phyloP scores from a whole-genome alignment of 73 alveolate genomes.

The Symbiodinium natans region DNA sequence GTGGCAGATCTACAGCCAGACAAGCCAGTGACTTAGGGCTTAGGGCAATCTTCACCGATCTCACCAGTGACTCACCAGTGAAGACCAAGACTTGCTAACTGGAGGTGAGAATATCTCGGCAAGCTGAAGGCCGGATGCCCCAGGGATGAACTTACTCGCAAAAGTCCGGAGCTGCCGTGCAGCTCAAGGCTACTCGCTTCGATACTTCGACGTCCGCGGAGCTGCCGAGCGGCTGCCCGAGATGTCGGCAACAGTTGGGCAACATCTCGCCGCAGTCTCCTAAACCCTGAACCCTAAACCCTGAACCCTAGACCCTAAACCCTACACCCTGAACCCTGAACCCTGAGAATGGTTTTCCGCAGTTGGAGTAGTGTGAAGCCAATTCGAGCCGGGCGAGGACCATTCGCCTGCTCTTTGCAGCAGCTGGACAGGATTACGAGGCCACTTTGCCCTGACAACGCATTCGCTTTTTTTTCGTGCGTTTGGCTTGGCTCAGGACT shows the following conservation, averaged over 20 bases:
- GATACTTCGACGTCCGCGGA: constrained; percentile 73
- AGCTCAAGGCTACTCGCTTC: constrained; percentile 53
- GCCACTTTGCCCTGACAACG: not conserved
- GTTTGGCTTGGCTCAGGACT: constrained; percentile 6
- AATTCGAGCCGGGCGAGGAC: no score
- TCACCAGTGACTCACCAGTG: no score
- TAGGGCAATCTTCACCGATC: no score
- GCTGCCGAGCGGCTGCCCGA: constrained; percentile 55
- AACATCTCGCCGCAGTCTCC: no score
- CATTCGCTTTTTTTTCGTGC: not conserved
- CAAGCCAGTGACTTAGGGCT: not conserved
- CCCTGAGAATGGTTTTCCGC: not conserved
- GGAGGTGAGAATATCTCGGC: not conserved
- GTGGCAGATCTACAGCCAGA: not conserved
- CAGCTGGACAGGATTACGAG: constrained; percentile 77
- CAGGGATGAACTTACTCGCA: not conserved
- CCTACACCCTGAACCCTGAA: not conserved
- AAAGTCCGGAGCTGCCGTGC: no score
- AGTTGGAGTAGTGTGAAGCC: no score
- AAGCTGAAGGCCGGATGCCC: not conserved
- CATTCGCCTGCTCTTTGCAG: constrained; percentile 61
- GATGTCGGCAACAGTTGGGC: not conserved
- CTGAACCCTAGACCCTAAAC: not conserved
- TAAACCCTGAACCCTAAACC: not conserved
- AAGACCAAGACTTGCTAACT: no score